Conservation (phyloP, 2,329 filamentous ascomycete genomes). For the Alternaria atra region DNA sequence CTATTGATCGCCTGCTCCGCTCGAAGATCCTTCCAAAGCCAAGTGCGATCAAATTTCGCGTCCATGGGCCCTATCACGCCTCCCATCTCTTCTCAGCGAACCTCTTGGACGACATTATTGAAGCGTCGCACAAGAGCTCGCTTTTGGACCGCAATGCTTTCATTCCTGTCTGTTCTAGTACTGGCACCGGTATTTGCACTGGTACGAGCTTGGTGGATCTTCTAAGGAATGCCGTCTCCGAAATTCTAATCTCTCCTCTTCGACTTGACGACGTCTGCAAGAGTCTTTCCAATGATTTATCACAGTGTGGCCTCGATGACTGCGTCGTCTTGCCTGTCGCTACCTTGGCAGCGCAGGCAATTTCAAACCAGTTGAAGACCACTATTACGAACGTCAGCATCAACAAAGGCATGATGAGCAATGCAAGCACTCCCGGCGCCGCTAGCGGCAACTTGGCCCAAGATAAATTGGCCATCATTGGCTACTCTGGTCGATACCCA, state of each 20-base stretch:
- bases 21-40: constrained; percentile 9
- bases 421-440: neutral
- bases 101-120: constrained; percentile 1
- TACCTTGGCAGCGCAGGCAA: too few species aligned
- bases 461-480: constrained; percentile 43
- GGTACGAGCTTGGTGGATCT: too few species aligned
- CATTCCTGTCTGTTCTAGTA: neutral
- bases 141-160: neutral
- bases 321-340: too few species aligned
- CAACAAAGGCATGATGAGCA: neutral
- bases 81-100: constrained; percentile 7
- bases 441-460: neutral
- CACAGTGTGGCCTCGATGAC: too few species aligned
- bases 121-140: neutral
- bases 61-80: constrained; percentile 10
- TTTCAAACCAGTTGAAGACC: too few species aligned
- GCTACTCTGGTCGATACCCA: constrained; percentile 47
- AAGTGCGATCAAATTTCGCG: too few species aligned
- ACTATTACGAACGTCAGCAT: too few species aligned
- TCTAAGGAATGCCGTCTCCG: too few species aligned
- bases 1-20: neutral
- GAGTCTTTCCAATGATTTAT: too few species aligned
- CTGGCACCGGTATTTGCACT: too few species aligned
- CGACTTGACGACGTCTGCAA: too few species aligned
- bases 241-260: too few species aligned